phyloP scores from a whole-genome alignment of 2,329 filamentous ascomycete species.

The Decorospora gaudefroyi region DNA sequence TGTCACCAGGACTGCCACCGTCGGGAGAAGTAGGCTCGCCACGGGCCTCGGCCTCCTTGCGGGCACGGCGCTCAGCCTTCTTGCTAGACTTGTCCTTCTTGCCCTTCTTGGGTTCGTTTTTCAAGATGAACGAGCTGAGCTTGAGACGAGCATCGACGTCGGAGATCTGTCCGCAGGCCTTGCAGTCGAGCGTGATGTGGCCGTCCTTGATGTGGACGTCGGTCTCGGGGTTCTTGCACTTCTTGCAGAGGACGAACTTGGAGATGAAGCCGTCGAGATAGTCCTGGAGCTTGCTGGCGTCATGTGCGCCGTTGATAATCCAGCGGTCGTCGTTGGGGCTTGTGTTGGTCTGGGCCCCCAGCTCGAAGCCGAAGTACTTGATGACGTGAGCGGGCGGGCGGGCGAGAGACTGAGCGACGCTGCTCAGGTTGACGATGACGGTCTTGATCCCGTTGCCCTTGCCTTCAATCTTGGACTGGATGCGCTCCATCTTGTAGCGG shows the following conservation, averaged over 20 bases:
- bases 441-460: constrained; percentile 99
- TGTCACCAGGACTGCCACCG: constrained; percentile 67
- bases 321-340: constrained; percentile 97
- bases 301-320: constrained; percentile 99
- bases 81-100: constrained; percentile 98
- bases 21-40: constrained; percentile 59
- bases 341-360: constrained; percentile 97
- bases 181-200: constrained; percentile 92
- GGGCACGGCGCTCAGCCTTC: constrained; percentile 83
- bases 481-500: constrained; percentile 99
- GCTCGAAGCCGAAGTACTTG: constrained; percentile 99
- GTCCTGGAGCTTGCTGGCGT: constrained; percentile 93
- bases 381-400: constrained; percentile 94
- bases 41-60: constrained; percentile 69
- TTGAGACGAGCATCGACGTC: constrained; percentile 93
- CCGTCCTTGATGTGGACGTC: constrained; percentile 94
- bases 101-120: constrained; percentile 88
- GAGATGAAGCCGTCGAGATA: constrained; percentile 98
- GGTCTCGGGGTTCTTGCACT: constrained; percentile 99
- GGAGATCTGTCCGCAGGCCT: constrained; percentile 92
- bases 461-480: constrained; percentile 99
- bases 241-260: constrained; percentile 99
- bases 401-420: constrained; percentile 87
- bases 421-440: constrained; percentile 95
- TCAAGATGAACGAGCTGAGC: constrained; percentile 95